phyloP scores from a whole-genome alignment of 768 basidiomycete species.

The Suillus placidus region DNA sequence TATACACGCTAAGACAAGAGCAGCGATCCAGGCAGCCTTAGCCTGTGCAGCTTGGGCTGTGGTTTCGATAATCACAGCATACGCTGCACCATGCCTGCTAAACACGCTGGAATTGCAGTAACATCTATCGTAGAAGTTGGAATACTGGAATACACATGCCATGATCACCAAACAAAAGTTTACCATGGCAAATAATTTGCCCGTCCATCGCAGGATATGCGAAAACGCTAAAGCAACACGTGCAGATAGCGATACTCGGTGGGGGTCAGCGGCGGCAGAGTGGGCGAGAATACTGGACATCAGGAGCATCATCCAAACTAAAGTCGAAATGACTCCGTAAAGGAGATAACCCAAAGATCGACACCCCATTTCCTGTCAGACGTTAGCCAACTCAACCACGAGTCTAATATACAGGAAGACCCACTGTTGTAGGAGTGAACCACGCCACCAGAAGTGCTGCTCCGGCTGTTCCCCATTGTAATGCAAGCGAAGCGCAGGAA shows the following conservation, averaged over 20 bases:
- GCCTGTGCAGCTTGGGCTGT: slow-evolving; percentile 24
- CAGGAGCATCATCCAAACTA: slow-evolving; percentile 25
- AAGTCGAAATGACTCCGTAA: slow-evolving; percentile 22
- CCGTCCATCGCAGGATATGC: slow-evolving; percentile 16
- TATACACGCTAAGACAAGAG: slow-evolving; percentile 30
- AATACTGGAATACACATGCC: slow-evolving; percentile 27
- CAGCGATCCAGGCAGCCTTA: slow-evolving; percentile 41
- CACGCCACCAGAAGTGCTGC: slow-evolving; percentile 26
- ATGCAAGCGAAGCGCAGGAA: slow-evolving; percentile 19
- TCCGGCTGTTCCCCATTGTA: slow-evolving; percentile 32
- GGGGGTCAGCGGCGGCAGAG: background rate
- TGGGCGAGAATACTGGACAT: slow-evolving; percentile 13
- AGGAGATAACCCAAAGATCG: slow-evolving; percentile 24
- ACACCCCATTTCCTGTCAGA: slow-evolving; percentile 21
- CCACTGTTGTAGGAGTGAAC: slow-evolving; percentile 27
- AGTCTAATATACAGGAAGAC: background rate
- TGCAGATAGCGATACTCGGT: background rate
- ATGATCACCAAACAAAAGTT: slow-evolving; percentile 21
- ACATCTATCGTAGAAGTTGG: slow-evolving; percentile 24
- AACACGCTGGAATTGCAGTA: slow-evolving; percentile 27
- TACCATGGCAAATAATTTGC: slow-evolving; percentile 20
- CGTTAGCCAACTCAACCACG: background rate
- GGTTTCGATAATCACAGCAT: background rate
- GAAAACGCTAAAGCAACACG: slow-evolving; percentile 10
- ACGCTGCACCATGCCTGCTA: slow-evolving; percentile 9